Percentiles rank a stretch among this genome's conserved stretches.
phyloP scores from a whole-genome alignment of 116 monocot species.

The Zostera marina region DNA sequence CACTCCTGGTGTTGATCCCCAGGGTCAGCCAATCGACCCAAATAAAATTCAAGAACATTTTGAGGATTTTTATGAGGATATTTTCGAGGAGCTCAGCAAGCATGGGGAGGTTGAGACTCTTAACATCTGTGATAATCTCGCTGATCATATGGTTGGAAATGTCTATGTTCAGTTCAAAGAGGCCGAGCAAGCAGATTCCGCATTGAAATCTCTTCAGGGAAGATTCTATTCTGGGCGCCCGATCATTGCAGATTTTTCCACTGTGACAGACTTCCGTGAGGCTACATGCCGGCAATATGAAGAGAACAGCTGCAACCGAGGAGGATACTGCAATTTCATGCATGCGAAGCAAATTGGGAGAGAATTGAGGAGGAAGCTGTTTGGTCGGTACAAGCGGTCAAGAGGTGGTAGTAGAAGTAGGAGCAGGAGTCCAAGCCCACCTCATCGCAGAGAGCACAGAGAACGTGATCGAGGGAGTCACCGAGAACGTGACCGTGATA shows the following conservation, averaged over 20 bases:
- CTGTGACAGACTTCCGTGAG: constrained; percentile 89
- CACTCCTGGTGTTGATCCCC: constrained; percentile 75
- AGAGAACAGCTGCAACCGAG: constrained; percentile 87
- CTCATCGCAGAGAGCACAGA: constrained; percentile 20
- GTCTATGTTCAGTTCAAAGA: constrained; percentile 80
- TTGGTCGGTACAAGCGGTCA: constrained; percentile 29
- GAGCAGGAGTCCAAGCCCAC: constrained; percentile 37
- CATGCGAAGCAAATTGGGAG: constrained; percentile 86
- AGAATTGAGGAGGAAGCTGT: constrained; percentile 65
- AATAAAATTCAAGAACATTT: constrained; percentile 79
- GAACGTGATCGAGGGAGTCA: constrained; percentile 11
- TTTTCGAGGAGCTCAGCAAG: constrained; percentile 75
- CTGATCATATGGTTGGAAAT: constrained; percentile 88
- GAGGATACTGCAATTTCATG: constrained; percentile 97
- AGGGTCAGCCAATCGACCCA: constrained; percentile 79
- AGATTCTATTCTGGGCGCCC: constrained; percentile 68
- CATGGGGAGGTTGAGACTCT: constrained; percentile 78
- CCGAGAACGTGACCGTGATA: not conserved
- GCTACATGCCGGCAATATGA: constrained; percentile 91
- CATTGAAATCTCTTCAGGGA: constrained; percentile 57
- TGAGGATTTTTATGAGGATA: constrained; percentile 85
- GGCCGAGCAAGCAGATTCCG: constrained; percentile 71
- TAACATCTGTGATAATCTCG: constrained; percentile 79
- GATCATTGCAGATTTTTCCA: constrained; percentile 66
- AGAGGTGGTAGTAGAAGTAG: constrained; percentile 23